These are phyloP conservation scores for Akanthomyces dipterigenus DNA, from an alignment of 2,329 filamentous ascomycete species.

Conservation along the genomic window DNA sequence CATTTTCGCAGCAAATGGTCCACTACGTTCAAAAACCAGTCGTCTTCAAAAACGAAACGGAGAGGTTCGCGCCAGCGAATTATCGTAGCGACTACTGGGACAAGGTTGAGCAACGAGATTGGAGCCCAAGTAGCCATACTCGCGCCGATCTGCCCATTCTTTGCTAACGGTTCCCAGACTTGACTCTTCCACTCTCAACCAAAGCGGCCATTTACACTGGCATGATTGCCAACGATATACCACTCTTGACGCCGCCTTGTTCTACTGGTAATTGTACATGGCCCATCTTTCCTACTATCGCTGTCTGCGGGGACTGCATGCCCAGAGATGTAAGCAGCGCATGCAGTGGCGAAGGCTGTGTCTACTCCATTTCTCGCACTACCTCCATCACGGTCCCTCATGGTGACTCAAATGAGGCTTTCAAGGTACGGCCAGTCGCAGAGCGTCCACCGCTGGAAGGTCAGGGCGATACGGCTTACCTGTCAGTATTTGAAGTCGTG, in stretches of 20 bases:
- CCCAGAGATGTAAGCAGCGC: slow-evolving; percentile 11
- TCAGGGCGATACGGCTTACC: slow-evolving; percentile 18
- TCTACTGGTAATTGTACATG: slow-evolving; percentile 29
- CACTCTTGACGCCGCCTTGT: slow-evolving; percentile 22
- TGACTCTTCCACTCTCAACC: slow-evolving; percentile 25
- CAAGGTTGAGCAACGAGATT: slow-evolving; percentile 22
- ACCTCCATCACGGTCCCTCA: slow-evolving; percentile 21
- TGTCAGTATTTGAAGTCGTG: slow-evolving; percentile 31
- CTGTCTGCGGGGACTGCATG: slow-evolving; percentile 28
- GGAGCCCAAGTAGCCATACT: slow-evolving; percentile 3
- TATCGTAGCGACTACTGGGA: slow-evolving; percentile 30
- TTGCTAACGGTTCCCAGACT: slow-evolving; percentile 11
- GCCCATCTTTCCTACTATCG: slow-evolving; percentile 30
- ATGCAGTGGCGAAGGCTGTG: slow-evolving; percentile 22
- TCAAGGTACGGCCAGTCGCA: slow-evolving; percentile 23
- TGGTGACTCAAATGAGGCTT: slow-evolving; percentile 20
- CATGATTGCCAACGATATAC: slow-evolving; percentile 25
- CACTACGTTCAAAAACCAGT: slow-evolving; percentile 23
- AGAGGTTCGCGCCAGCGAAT: slow-evolving; percentile 20
- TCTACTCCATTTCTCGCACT: slow-evolving; percentile 23
- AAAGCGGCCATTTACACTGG: slow-evolving; percentile 33
- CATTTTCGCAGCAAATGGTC: slow-evolving; percentile 34
- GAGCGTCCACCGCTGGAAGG: slow-evolving; percentile 13
- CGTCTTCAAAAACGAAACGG: slow-evolving; percentile 14
- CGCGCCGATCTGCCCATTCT: too few species aligned